Evolutionary conservation across 345 rosid genomes (phyloP).

Genomic region (Citrus unshiu): DNA sequence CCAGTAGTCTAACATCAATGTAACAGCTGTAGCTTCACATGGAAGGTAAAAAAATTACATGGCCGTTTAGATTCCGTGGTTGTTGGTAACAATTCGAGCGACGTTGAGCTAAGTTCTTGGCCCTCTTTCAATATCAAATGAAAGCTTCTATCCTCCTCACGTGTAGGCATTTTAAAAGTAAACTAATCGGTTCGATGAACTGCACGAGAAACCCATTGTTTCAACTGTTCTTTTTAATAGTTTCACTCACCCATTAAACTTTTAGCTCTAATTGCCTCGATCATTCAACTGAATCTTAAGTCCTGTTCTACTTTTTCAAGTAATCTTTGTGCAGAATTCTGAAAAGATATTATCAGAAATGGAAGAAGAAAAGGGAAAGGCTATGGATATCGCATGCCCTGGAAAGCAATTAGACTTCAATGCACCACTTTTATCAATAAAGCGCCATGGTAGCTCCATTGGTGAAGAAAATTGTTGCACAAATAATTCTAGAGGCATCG

Average conservation of each 20-base stretch:
- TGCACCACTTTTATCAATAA: slow-evolving; percentile 67
- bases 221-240: slow-evolving; percentile 23
- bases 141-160: slow-evolving; percentile 14
- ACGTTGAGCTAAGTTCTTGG: slow-evolving; percentile 2
- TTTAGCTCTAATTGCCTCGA: slow-evolving; percentile 3
- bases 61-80: slow-evolving; percentile 8
- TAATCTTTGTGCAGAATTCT: background rate
- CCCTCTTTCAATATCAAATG: slow-evolving; percentile 8
- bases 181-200: slow-evolving; percentile 28
- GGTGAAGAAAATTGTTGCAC: slow-evolving; percentile 20
- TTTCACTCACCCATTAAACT: slow-evolving; percentile 25
- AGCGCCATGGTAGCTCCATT: slow-evolving; percentile 31
- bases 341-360: background rate
- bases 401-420: slow-evolving; percentile 62
- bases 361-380: slow-evolving; percentile 20
- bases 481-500: slow-evolving; percentile 10
- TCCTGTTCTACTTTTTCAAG: background rate
- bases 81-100: slow-evolving; percentile 9
- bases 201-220: slow-evolving; percentile 53
- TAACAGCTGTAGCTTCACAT: background rate
- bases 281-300: slow-evolving; percentile 2
- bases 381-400: slow-evolving; percentile 33
- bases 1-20: background rate
- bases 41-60: background rate
- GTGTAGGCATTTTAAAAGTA: slow-evolving; percentile 51